Evolutionary conservation across 768 basidiomycete genomes (phyloP).

Genomic region (Cubamyces lactineus): DNA sequence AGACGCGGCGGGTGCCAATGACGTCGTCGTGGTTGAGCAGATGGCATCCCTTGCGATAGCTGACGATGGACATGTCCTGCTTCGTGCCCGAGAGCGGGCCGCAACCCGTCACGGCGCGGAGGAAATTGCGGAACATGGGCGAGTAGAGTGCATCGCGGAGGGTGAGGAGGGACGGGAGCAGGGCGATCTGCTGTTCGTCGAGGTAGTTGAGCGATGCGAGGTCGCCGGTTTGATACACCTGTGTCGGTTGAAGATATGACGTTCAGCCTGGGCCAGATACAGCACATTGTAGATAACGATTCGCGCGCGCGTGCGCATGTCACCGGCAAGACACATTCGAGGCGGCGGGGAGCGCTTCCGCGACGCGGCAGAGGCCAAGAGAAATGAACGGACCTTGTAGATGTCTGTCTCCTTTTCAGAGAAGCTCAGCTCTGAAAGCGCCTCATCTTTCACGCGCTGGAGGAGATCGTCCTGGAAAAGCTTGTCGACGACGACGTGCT

Average conservation of each 20-base stretch:
- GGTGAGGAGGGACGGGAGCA: slow-evolving; percentile 76
- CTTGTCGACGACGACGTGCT: slow-evolving; percentile 77
- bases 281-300: background rate
- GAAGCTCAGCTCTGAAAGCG: slow-evolving; percentile 75
- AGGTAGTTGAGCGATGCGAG: slow-evolving; percentile 92
- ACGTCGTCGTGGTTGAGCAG: slow-evolving; percentile 98
- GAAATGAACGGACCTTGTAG: slow-evolving; percentile 70
- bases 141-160: slow-evolving; percentile 95
- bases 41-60: slow-evolving; percentile 90
- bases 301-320: background rate
- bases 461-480: slow-evolving; percentile 87
- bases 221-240: slow-evolving; percentile 98
- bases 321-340: background rate
- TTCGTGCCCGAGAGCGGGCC: slow-evolving; percentile 89
- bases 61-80: slow-evolving; percentile 94
- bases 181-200: slow-evolving; percentile 70
- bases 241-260: background rate
- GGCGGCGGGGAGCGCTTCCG: background rate
- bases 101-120: slow-evolving; percentile 88
- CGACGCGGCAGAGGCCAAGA: background rate
- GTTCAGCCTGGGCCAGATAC: background rate
- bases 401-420: slow-evolving; percentile 98
- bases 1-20: slow-evolving; percentile 90
- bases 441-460: slow-evolving; percentile 81
- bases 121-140: slow-evolving; percentile 73